Percentiles rank a stretch among this genome's conserved stretches.
phyloP scores from a whole-genome alignment of 2,329 filamentous ascomycete species.

The Chaetomiaceae sp. region DNA sequence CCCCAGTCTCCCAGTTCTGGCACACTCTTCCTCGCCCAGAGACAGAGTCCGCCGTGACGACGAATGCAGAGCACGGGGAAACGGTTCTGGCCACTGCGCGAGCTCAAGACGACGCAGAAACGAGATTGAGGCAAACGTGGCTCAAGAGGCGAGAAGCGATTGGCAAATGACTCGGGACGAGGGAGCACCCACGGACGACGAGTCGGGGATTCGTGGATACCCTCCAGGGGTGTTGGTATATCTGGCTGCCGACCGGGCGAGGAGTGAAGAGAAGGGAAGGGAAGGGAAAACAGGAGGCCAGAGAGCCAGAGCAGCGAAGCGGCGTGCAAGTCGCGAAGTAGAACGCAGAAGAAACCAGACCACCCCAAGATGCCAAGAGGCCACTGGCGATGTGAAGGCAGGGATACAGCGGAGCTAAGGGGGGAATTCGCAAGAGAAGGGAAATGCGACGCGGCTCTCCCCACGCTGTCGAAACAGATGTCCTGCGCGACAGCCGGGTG shows the following conservation, averaged over 20 bases:
- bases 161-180: conserved; percentile 16
- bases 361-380: conserved; percentile 13
- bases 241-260: too few relatives aligned
- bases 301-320: neutral
- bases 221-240: conserved; percentile 13
- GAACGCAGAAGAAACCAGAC: too few relatives aligned
- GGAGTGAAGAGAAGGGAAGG: too few relatives aligned
- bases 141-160: conserved; percentile 6
- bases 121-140: conserved; percentile 5
- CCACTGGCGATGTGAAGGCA: too few relatives aligned
- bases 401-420: conserved; percentile 1
- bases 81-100: neutral
- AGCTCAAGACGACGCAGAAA: conserved; percentile 3
- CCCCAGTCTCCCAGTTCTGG: neutral
- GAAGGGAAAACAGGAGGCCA: too few relatives aligned
- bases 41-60: neutral
- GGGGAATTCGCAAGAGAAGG: neutral
- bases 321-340: conserved; percentile 6
- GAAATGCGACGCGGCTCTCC: conserved; percentile 13
- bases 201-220: conserved; percentile 8
- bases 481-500: neutral
- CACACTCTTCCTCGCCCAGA: too few relatives aligned
- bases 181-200: conserved; percentile 1
- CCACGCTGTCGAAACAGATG: conserved; percentile 15
- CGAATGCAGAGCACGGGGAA: neutral